These are phyloP conservation scores for Gastrodia elata DNA, from an alignment of 106 monocot species.

Conservation along the genomic window DNA sequence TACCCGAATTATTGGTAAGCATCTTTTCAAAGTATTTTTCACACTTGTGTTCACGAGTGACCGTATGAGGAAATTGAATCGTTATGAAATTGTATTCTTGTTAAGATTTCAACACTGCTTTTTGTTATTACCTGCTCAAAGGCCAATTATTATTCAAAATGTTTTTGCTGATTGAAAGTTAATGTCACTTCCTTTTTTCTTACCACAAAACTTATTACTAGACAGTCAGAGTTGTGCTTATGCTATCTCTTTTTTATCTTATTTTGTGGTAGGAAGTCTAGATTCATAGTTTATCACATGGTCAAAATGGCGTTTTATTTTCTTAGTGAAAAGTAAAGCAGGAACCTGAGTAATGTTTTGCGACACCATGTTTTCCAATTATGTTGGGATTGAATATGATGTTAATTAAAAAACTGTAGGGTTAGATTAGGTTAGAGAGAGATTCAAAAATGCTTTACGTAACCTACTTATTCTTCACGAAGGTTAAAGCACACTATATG, in stretches of 20 bases:
- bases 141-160: not conserved
- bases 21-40: not conserved
- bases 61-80: not conserved
- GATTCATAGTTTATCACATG: not conserved
- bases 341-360: not conserved
- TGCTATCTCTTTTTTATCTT: not conserved
- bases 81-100: not conserved
- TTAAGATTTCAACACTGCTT: not conserved
- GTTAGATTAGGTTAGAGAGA: no score
- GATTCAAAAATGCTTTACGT: no score
- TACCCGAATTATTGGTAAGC: conserved; percentile 91
- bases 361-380: not conserved
- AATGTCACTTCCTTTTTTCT: not conserved
- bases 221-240: not conserved
- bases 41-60: not conserved
- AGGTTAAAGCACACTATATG: no score
- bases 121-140: not conserved
- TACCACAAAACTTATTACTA: not conserved
- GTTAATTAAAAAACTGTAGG: no score
- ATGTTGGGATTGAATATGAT: not conserved
- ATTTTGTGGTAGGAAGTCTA: not conserved
- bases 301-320: not conserved
- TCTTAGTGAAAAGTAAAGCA: not conserved
- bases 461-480: no score
- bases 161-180: not conserved